Percentiles rank a stretch among this genome's conserved stretches.
Evolutionary conservation across 495 filamentous ascomycete genomes (phyloP).

Genomic region (Cairneyella variabilis): DNA sequence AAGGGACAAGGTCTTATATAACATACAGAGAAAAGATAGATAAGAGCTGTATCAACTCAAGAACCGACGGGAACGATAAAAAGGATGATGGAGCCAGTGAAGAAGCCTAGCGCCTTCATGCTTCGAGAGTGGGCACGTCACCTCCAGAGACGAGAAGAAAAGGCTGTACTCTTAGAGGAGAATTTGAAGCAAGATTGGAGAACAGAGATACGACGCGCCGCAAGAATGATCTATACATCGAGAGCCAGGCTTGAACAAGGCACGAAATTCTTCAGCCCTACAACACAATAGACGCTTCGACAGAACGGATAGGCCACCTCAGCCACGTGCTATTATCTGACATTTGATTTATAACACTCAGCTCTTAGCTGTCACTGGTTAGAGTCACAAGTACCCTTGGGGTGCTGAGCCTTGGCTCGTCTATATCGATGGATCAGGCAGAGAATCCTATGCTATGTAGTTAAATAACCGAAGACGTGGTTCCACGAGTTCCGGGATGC

Average conservation of each 20-base stretch:
- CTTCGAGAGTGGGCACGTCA: no score
- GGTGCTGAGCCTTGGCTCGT: neutral
- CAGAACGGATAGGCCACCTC: no score
- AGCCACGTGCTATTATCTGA: slow-evolving; percentile 11
- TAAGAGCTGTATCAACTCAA: no score
- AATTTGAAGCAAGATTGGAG: slow-evolving; percentile 4
- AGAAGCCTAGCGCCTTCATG: no score
- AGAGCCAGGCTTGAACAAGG: neutral
- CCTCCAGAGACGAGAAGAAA: neutral
- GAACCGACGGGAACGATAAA: no score
- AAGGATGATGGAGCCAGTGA: no score
- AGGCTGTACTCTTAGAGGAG: neutral
- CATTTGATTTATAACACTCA: neutral
- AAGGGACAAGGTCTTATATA: no score
- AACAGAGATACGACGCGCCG: neutral
- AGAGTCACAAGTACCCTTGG: neutral
- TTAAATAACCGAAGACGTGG: neutral
- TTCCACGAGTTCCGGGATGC: neutral
- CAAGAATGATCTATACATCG: neutral
- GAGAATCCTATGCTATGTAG: neutral
- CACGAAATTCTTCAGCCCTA: slow-evolving; percentile 8
- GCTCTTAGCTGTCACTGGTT: slow-evolving; percentile 4
- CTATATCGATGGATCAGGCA: neutral
- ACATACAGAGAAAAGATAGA: no score
- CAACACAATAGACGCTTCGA: neutral